Percentiles rank a stretch among this genome's conserved stretches.
Evolutionary conservation across 1,284 basidiomycete genomes (phyloP).

Genomic region (Ceratobasidium theobromae): DNA sequence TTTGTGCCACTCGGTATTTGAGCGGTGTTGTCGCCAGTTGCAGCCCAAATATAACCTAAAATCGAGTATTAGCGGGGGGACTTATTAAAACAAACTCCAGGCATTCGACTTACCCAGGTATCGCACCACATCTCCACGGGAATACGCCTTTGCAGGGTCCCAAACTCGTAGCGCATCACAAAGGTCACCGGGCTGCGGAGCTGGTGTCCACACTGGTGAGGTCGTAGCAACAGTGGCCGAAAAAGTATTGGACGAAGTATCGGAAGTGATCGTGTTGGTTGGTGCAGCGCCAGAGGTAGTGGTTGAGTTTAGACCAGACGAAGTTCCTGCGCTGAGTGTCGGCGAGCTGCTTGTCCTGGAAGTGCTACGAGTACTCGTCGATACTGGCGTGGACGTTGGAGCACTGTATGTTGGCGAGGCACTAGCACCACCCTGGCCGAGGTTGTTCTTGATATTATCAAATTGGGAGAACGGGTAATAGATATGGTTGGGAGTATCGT

Average conservation of each 20-base stretch:
- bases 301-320: background rate
- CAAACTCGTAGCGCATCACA: slow-evolving; percentile 10
- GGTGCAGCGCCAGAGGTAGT: background rate
- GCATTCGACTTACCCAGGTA: background rate
- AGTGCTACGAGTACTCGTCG: background rate
- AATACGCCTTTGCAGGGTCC: background rate
- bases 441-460: slow-evolving; percentile 44
- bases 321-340: background rate
- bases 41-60: slow-evolving; percentile 17
- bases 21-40: background rate
- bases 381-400: background rate
- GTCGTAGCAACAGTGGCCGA: background rate
- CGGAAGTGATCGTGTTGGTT: background rate
- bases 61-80: background rate
- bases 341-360: background rate
- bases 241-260: background rate
- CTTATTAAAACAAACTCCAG: background rate
- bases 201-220: slow-evolving; percentile 7
- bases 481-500: slow-evolving; percentile 72
- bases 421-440: slow-evolving; percentile 31
- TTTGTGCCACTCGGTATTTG: slow-evolving; percentile 2
- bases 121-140: slow-evolving; percentile 18
- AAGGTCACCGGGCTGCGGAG: slow-evolving; percentile 14
- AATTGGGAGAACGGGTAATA: slow-evolving; percentile 48
- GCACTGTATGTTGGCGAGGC: background rate